Conservation (phyloP, 2,329 filamentous ascomycete species). For the Colletotrichum phormii region DNA sequence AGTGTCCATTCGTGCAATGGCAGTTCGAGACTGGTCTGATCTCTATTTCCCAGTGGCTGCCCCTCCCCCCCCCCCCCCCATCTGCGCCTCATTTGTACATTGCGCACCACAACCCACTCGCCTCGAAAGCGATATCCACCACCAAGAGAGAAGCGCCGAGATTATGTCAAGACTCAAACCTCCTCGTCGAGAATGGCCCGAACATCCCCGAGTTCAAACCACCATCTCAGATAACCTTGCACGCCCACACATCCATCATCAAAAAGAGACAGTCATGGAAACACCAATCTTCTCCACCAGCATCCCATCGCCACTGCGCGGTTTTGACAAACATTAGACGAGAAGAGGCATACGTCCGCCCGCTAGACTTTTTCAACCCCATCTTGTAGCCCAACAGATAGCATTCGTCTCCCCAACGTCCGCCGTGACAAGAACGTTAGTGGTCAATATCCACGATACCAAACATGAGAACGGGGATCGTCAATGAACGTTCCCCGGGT, state of each 20-base stretch:
- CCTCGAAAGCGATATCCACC: neutral
- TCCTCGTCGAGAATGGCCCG: neutral
- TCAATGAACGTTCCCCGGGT: neutral
- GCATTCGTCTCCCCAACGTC: neutral
- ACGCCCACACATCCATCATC: neutral
- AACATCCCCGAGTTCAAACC: neutral
- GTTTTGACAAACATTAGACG: neutral
- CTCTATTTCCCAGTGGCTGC: neutral
- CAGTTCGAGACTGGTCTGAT: slow-evolving; percentile 15
- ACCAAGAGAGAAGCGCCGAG: neutral
- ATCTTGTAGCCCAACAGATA: neutral
- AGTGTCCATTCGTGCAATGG: neutral
- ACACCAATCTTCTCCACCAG: neutral
- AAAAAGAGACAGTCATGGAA: neutral
- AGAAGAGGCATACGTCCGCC: neutral
- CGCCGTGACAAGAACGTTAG: neutral
- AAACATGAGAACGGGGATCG: neutral
- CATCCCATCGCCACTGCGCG: slow-evolving; percentile 1
- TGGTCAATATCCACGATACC: too few relatives aligned
- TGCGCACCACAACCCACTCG: slow-evolving; percentile 5
- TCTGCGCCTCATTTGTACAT: neutral
- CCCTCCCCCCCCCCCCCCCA: neutral
- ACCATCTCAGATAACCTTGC: too few relatives aligned
- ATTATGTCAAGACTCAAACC: neutral
- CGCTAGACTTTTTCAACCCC: neutral